Evolutionary conservation across 352 stramenopile genomes (phyloP).

Genomic region (Plasmopara muralis): DNA sequence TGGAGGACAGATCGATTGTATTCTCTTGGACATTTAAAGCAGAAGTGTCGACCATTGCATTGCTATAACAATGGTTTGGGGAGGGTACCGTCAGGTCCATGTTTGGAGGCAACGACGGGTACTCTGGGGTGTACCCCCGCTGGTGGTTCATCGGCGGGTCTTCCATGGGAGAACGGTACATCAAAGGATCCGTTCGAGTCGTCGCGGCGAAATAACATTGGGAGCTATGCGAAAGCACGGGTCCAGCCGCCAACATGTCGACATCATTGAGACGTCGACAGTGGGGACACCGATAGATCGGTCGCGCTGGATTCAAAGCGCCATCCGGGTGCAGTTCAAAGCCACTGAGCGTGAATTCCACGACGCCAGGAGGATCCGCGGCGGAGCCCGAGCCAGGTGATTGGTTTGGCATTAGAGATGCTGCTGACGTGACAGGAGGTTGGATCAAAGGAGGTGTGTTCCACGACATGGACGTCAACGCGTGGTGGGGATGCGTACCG

Average conservation of each 20-base stretch:
- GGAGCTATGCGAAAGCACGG: conserved; percentile 41
- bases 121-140: conserved; percentile 31
- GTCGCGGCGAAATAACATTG: conserved; percentile 46
- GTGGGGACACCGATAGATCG: conserved; percentile 73
- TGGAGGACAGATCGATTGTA: conserved; percentile 32
- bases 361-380: conserved; percentile 10
- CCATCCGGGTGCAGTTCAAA: conserved; percentile 78
- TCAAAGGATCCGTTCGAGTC: conserved; percentile 16
- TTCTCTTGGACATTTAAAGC: conserved; percentile 31
- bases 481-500: conserved; percentile 16
- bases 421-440: conserved; percentile 10
- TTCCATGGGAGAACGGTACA: conserved; percentile 55
- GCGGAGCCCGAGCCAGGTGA: conserved; percentile 9
- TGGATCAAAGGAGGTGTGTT: conserved; percentile 39
- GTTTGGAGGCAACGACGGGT: conserved; percentile 28
- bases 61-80: conserved; percentile 20
- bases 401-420: conserved; percentile 12
- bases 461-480: conserved; percentile 37
- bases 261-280: conserved; percentile 64
- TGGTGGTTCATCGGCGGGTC: conserved; percentile 28
- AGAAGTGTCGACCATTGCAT: conserved; percentile 13
- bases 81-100: conserved; percentile 15
- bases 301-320: conserved; percentile 50
- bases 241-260: conserved; percentile 56
- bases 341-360: conserved; percentile 71